Base-by-base conservation (phyloP, 495 filamentous ascomycete genomes). In the Copromyces sp. region DNA sequence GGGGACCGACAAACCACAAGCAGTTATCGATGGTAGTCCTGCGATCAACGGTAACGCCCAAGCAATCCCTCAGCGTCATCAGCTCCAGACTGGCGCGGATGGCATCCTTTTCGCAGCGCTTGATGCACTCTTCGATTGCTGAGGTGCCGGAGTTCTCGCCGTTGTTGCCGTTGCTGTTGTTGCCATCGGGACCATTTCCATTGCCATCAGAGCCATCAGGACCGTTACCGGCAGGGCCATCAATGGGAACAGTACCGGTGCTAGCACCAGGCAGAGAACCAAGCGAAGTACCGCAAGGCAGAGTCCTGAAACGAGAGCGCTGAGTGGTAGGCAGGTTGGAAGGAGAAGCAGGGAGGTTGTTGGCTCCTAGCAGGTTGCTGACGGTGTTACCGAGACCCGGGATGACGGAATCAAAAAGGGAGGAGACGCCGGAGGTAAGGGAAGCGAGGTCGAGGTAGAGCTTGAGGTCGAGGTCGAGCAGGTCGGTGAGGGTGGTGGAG, bases 1-100 rank as follows among this genome's bases (percentile, higher is more conserved):
- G 14, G 11, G 29, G 17, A 14, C 75, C 75, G n/a, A 76, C 32
- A 16, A 74, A 70, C 39, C 70, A 76, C 42, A 74, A 53, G 53
- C 75, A 76, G 70, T 76, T 72, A 12, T 74, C 35, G 11, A 69
- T 70, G 9, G 37, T 38, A 24, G 70, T 38, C 11, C 40, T 32
- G 24, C 39, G 38, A 24, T 68, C 39, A 11, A 74, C 32, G 14
- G 73, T 73, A 11, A 69, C 73, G 29, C 73, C 75, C 9, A 76
- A 68, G 41, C 75, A 76, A 68, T 74, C 70, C 20, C 17, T 29
- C 3, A 76, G 37, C 11, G 9, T 68, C 38, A 53, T 4, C 17
- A 68, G 17, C 39, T 61, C 29, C 4, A 72, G 70, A 32, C 17
- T 68, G 12, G 68, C 39, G 6, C 24, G 41, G 53, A 74, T 59